Evolutionary conservation across 805 yeast genomes (phyloP), one percentile per base, ranked within the genome.

Genomic region (Maudiozyma turicensis): DNA sequence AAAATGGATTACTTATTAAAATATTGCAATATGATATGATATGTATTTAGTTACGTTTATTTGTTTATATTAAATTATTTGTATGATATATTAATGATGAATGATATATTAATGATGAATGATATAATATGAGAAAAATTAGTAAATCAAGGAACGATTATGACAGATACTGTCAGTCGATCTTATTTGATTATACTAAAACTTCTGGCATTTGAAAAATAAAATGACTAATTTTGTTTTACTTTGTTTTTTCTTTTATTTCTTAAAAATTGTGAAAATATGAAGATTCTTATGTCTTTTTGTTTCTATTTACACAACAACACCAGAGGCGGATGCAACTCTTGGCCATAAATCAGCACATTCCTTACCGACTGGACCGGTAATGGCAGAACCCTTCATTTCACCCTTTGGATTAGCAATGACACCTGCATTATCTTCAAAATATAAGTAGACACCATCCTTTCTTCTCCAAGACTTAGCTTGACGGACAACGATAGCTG

Each of bases 301-400:
- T n/a, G 28, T 15, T 15, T 45, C 15, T 38, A 14, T 26, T 81
- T 90, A 93, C 74, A 90, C 99, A 76, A 93, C 99, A 74, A 93
- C 98, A 88, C 98, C 98, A 68, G 99, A 93, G 91, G 87, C 88
- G 66, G 97, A 88, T 72, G 99, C 98, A 80, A 93, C 91, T 82
- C 99, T 88, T 75, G 99, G 99, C 99, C 99, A 93, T 76, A 93
- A 85, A 74, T 93, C 99, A 73, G 99, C 99, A 82, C 99, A 93
- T 82, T 93, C 99, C 81, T 93, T 93, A 76, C 96, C 98, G 72
- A 93, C 99, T 71, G 99, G 99, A 76, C 99, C 99, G 71, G 99
- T 93, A 75, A 93, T 91, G 70, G 99, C 99, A 64, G 99, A 93
- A 79, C 99, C 99, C 83, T 93, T 93, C 99, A 93, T 93, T 80